phyloP scores from a whole-genome alignment of 2,329 filamentous ascomycete species.

The Aspergillus amoenus region DNA sequence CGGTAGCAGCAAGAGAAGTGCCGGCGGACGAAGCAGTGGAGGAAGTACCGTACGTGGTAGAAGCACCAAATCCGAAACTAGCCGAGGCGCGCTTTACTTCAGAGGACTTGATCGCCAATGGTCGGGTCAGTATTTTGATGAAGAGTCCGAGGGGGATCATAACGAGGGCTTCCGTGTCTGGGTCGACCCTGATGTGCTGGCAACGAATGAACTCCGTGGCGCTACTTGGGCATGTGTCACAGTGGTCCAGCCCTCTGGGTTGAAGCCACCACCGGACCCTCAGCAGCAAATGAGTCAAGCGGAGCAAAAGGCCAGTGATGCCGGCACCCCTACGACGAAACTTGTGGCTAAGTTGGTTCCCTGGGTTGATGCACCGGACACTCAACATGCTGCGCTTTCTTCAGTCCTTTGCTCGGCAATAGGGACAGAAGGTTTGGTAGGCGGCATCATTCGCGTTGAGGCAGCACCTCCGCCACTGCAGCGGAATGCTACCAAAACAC shows the following conservation, averaged over 20 bases:
- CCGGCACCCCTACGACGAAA: slow-evolving; percentile 60
- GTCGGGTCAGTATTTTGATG: slow-evolving; percentile 75
- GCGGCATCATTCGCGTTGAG: slow-evolving; percentile 84
- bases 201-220: slow-evolving; percentile 70
- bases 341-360: slow-evolving; percentile 72
- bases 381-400: slow-evolving; percentile 76
- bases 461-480: slow-evolving; percentile 72
- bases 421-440: slow-evolving; percentile 70
- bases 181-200: slow-evolving; percentile 76
- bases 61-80: slow-evolving; percentile 60
- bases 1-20: slow-evolving; percentile 75
- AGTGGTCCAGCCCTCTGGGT: slow-evolving; percentile 77
- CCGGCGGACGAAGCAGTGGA: slow-evolving; percentile 63
- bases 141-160: slow-evolving; percentile 56
- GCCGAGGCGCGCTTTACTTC: slow-evolving; percentile 63
- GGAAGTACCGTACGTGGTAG: slow-evolving; percentile 66
- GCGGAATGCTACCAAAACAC: slow-evolving; percentile 62
- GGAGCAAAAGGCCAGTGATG: slow-evolving; percentile 58
- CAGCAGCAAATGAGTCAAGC: slow-evolving; percentile 67
- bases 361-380: slow-evolving; percentile 87
- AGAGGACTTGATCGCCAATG: slow-evolving; percentile 72
- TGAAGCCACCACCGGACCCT: slow-evolving; percentile 70
- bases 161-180: slow-evolving; percentile 70
- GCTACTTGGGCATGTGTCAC: slow-evolving; percentile 77
- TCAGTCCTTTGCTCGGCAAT: slow-evolving; percentile 72